Base-by-base conservation (phyloP, 176 grass and related monocot genomes). In the Cenchrus fungigraminus region DNA sequence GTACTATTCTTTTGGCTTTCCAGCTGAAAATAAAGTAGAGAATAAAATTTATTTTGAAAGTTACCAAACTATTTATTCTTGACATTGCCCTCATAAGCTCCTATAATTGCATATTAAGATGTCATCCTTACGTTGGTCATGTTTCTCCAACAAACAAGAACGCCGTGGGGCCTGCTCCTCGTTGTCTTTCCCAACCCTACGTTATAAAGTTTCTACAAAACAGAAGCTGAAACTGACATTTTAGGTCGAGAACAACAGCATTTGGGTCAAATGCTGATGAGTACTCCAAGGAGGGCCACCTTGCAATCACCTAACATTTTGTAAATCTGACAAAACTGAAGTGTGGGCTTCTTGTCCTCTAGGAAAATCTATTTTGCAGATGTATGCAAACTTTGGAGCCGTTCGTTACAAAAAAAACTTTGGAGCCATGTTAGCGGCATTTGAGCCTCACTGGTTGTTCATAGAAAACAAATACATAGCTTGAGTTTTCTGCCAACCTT, bases 351-450 rank as follows among this genome's bases (percentile, higher is more conserved):
- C 65, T 69, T 81, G 65, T 82, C 52, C 51, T 70, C 43, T 54
- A 12, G 19, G 34, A 70, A 16, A 14, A 54, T 17, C 4, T 20
- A 19, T 6, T 10, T 52, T 75, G 29, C 31, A 42, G 52, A 20
- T 76, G 73, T 58, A 76, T n/a, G 73, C 73, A 40, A 17, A 20
- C 20, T 76, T 57, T 76, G 73, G 73, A 76, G 53, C 52, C 73
- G 22, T 25, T 25, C 22, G 22, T 25, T 25, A 25, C 22, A 25
- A 25, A 25, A 25, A 25, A 40, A 17, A 20, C 20, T 76, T 57
- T 76, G 73, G 73, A 76, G 53, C 52, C 73, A 42, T 76, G 53
- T 31, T 32, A 47, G 59, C 59, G 67, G 53, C 6, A 16, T 65
- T 65, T 81, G 6, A 74, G 56, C 47, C 14, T 77, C 16, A 34